Conservation (phyloP, 768 basidiomycete species). For the Hypsizygus marmoreus region DNA sequence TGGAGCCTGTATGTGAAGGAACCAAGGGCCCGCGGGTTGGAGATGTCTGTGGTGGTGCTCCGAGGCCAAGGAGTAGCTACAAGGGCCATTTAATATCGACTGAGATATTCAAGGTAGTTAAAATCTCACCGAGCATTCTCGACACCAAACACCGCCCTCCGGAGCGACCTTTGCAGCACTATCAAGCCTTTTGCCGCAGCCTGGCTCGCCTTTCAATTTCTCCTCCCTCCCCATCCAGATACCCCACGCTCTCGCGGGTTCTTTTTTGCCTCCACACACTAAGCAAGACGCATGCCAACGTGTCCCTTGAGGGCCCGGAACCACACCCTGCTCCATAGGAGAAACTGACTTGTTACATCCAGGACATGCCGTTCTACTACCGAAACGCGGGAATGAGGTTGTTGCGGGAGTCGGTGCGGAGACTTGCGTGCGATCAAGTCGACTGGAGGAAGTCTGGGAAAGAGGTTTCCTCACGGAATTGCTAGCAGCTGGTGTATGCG, state of each 20-base stretch:
- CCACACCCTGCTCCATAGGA: slow-evolving; percentile 83
- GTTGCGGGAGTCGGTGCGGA: slow-evolving; percentile 38
- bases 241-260: slow-evolving; percentile 31
- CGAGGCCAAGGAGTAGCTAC: slow-evolving; percentile 58
- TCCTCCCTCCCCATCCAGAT: slow-evolving; percentile 44
- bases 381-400: slow-evolving; percentile 54
- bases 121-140: slow-evolving; percentile 73
- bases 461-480: slow-evolving; percentile 9
- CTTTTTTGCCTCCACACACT: slow-evolving; percentile 78
- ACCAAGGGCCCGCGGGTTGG: slow-evolving; percentile 50
- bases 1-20: slow-evolving; percentile 45
- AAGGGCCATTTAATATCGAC: slow-evolving; percentile 9
- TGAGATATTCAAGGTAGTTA: background rate
- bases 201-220: slow-evolving; percentile 60
- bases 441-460: slow-evolving; percentile 32
- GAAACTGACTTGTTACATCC: slow-evolving; percentile 76
- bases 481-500: slow-evolving; percentile 9
- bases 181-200: slow-evolving; percentile 83
- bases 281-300: slow-evolving; percentile 81
- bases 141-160: slow-evolving; percentile 78
- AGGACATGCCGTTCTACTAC: slow-evolving; percentile 64
- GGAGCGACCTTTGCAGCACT: slow-evolving; percentile 77
- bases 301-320: slow-evolving; percentile 81
- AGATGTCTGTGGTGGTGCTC: slow-evolving; percentile 53
- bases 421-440: slow-evolving; percentile 40